Percentiles rank a stretch among this genome's conserved stretches.
Evolutionary conservation across 1,139 yeast genomes (phyloP).

Genomic region (Arxiozyma bovina): DNA sequence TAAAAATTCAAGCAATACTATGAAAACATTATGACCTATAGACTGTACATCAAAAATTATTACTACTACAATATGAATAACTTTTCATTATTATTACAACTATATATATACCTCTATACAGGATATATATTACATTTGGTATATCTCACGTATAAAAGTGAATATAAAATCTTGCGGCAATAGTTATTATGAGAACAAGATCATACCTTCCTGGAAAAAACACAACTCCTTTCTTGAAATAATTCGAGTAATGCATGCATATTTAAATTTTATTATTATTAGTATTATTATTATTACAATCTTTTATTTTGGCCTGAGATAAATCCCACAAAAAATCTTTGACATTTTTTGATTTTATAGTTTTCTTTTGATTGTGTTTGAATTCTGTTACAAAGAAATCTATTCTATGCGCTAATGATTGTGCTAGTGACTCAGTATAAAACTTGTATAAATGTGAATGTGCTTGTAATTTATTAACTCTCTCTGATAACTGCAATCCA

Average conservation of each 20-base stretch:
- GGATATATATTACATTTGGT: not conserved
- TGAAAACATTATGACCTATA: not conserved
- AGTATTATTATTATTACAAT: not conserved
- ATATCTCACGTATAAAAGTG: not conserved
- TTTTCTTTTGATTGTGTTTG: not conserved
- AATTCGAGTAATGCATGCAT: not conserved
- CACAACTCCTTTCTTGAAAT: no score
- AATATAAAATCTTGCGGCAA: no score
- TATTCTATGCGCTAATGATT: constrained; percentile 7
- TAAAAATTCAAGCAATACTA: no score
- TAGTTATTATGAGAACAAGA: no score
- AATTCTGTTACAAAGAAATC: constrained; percentile 5
- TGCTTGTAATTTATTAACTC: constrained; percentile 12
- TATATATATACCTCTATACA: not conserved
- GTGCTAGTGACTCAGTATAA: constrained; percentile 8
- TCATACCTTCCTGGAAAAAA: not conserved
- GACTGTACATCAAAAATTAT: not conserved
- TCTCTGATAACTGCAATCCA: constrained; percentile 9
- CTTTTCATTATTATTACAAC: not conserved
- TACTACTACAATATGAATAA: not conserved
- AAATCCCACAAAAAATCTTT: constrained; percentile 1
- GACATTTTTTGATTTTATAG: not conserved
- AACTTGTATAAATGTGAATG: constrained; percentile 14
- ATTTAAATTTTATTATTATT: not conserved
- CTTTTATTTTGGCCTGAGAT: constrained; percentile 3